These are phyloP conservation scores for Fusarium mangiferae DNA, from an alignment of 2,329 filamentous ascomycete genomes.

Conservation along the genomic window DNA sequence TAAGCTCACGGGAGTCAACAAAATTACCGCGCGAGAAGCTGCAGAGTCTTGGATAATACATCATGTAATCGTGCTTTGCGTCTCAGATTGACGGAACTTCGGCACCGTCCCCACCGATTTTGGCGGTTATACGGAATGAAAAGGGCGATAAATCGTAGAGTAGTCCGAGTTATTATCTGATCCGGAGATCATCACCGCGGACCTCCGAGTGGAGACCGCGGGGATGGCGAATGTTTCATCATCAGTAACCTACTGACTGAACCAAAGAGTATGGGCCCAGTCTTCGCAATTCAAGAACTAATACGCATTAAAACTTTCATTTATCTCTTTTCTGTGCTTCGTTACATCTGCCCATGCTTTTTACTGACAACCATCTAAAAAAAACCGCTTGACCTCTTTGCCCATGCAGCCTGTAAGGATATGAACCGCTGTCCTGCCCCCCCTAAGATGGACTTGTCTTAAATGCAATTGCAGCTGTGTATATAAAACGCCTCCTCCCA, in stretches of 20 bases:
- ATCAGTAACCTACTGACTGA: neutral
- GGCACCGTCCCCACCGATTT: slow-evolving; percentile 13
- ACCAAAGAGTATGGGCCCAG: neutral
- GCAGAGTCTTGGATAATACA: slow-evolving; percentile 2
- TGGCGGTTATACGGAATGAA: neutral
- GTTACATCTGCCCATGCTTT: slow-evolving; percentile 45
- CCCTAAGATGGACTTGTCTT: slow-evolving; percentile 39
- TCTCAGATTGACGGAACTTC: slow-evolving; percentile 34
- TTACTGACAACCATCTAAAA: slow-evolving; percentile 44
- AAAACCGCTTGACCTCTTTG: slow-evolving; percentile 40
- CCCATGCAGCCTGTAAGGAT: slow-evolving; percentile 40
- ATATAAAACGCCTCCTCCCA: slow-evolving; percentile 45
- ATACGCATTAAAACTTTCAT: slow-evolving; percentile 41
- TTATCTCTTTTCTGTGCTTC: slow-evolving; percentile 45
- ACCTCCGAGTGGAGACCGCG: neutral
- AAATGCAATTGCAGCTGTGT: slow-evolving; percentile 44
- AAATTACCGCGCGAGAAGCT: neutral
- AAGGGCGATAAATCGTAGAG: neutral
- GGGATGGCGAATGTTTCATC: neutral
- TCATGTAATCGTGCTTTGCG: slow-evolving; percentile 18
- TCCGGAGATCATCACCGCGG: neutral
- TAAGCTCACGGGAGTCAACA: slow-evolving; percentile 8
- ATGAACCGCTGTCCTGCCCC: slow-evolving; percentile 38
- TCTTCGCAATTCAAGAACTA: neutral
- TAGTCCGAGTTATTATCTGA: neutral